Evolutionary conservation across 164 flowering plant genomes (phyloP), one percentile per base, ranked within the genome.

Genomic region (Buxus sempervirens): DNA sequence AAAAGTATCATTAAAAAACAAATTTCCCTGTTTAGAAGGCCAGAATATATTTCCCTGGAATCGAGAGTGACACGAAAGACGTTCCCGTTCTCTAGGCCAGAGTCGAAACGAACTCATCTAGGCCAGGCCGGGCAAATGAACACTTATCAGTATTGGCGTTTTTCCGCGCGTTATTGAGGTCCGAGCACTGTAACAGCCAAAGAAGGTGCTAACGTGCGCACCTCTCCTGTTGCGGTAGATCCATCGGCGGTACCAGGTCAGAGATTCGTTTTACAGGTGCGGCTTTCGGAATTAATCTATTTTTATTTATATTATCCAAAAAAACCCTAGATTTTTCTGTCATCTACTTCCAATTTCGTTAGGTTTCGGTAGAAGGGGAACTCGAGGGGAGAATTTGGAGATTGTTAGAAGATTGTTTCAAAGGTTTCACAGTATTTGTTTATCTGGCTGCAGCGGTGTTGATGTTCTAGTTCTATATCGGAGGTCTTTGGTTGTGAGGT

Each of bases 161-260:
- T 45, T 64, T 64, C 16, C 57, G 57, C 42, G 42, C 20, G 22
- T 51, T 53, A 20, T 25, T n/a, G 15, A 68, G 25, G 63, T 53
- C 60, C 51, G 38, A 12, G 27, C 18, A 20, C 48, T 10, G 25
- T 25, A 41, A 36, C 20, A 38, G 53, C 59, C 54, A 49, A 27
- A 62, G 32, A 61, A 22, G 59, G 45, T 60, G 79, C 81, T 77
- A 75, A 82, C 81, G 72, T 77, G 78, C 82, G 82, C 81, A 60
- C 62, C 55, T 15, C 73, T 36, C 65, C 48, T 60, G 66, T 68
- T 24, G 48, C 65, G 51, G 12, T 69, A 69, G 64, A 36, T 68
- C 77, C 80, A 72, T 73, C 60, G 68, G 76, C 71, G 73, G 66
- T 60, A 26, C 65, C 65, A 51, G 36, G 21, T 22, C 54, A 16